Conservation (phyloP, 2,329 filamentous ascomycete genomes). For the Stylonectria norvegica region DNA sequence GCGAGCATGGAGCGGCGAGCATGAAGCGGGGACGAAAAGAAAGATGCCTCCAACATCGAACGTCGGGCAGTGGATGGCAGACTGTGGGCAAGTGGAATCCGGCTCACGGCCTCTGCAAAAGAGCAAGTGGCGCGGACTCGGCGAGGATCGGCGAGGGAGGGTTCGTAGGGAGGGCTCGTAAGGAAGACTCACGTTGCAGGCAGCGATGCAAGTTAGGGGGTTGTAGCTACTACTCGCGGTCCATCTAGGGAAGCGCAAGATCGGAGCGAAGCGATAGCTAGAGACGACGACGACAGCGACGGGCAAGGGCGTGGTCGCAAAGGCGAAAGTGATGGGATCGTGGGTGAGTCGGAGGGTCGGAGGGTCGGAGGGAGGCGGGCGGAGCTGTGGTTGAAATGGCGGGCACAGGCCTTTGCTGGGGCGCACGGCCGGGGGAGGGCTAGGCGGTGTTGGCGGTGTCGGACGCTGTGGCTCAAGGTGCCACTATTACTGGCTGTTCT, state of each 20-base stretch:
- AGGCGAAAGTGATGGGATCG: constrained; percentile 22
- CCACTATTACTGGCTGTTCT: constrained; percentile 24
- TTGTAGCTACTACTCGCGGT: constrained; percentile 16
- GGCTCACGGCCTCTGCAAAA: too few relatives aligned
- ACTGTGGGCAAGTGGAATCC: too few relatives aligned
- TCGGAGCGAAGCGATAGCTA: constrained; percentile 1
- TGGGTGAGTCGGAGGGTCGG: constrained; percentile 23
- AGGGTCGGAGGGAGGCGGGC: constrained; percentile 21
- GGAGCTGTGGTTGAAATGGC: constrained; percentile 28
- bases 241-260: constrained; percentile 19
- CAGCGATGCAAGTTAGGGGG: constrained; percentile 11
- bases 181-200: constrained; percentile 12
- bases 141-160: too few relatives aligned
- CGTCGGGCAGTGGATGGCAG: constrained; percentile 18
- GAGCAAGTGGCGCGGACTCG: too few relatives aligned
- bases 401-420: constrained; percentile 20
- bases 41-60: too few relatives aligned
- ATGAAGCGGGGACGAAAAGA: too few relatives aligned
- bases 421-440: constrained; percentile 5
- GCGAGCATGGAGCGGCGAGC: too few relatives aligned
- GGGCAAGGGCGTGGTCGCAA: constrained; percentile 14
- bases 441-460: constrained; percentile 23
- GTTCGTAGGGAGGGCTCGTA: too few relatives aligned
- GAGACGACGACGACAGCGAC: constrained; percentile 10
- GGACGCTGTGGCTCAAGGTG: constrained; percentile 4